phyloP scores from a whole-genome alignment of 2,329 filamentous ascomycete species.

The Proliferodiscus dingleyae region DNA sequence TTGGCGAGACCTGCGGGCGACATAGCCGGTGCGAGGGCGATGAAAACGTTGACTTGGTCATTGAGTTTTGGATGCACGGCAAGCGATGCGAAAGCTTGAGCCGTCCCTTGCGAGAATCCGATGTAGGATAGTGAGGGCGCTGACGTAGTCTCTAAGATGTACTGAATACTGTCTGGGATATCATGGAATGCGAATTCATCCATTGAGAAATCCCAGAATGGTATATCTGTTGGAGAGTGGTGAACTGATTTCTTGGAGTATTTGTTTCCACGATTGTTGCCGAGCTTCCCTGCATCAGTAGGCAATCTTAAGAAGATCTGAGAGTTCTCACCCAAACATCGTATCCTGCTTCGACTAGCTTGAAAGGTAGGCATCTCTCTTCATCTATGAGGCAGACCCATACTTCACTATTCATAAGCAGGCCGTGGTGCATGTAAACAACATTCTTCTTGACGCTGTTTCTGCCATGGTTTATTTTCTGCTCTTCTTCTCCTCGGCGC shows the following conservation, averaged over 20 bases:
- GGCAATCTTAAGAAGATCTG: not conserved
- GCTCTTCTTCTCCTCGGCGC: conserved; percentile 74
- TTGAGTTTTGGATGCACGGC: conserved; percentile 91
- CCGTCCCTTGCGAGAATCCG: conserved; percentile 94
- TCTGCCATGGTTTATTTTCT: conserved; percentile 67
- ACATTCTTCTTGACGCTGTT: conserved; percentile 73
- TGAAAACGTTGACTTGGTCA: conserved; percentile 90
- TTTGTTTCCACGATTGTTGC: conserved; percentile 98
- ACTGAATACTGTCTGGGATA: conserved; percentile 90
- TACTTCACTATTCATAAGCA: conserved; percentile 98
- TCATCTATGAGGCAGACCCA: conserved; percentile 92
- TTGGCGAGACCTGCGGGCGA: conserved; percentile 86
- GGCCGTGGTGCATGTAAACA: conserved; percentile 88
- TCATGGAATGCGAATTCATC: conserved; percentile 98
- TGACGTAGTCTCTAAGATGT: conserved; percentile 78
- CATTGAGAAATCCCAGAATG: conserved; percentile 98
- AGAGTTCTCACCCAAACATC: conserved; percentile 78
- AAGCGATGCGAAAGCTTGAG: conserved; percentile 90
- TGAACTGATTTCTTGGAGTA: conserved; percentile 93
- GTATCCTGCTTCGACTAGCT: conserved; percentile 83
- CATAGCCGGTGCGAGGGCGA: conserved; percentile 94
- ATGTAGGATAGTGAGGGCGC: conserved; percentile 89
- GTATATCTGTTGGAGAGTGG: conserved; percentile 64
- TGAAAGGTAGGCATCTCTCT: conserved; percentile 80
- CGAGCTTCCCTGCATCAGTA: conserved; percentile 53